A percentile compares a stretch with the other conserved stretches of the same genome.
Evolutionary conservation across 805 yeast species (phyloP).

Genomic region (Candida broadrunensis): DNA sequence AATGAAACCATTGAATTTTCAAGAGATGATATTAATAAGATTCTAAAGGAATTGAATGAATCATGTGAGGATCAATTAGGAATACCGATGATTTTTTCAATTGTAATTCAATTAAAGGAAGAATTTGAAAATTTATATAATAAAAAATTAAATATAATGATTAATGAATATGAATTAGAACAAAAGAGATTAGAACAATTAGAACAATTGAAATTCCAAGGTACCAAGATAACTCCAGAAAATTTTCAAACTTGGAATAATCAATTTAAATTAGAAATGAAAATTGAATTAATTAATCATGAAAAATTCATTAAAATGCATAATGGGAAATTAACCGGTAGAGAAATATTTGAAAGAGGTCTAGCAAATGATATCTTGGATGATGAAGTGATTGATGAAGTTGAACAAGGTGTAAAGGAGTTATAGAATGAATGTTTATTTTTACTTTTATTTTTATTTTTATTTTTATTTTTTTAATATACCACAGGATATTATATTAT

Average conservation of each 20-base stretch:
- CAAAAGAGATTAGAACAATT: slow-evolving; percentile 65
- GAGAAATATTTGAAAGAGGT: slow-evolving; percentile 87
- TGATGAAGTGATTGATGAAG: slow-evolving; percentile 1
- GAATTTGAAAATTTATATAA: slow-evolving; percentile 69
- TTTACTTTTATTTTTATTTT: too few species aligned
- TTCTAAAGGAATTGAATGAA: slow-evolving; percentile 41
- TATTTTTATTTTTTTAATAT: too few species aligned
- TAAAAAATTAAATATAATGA: slow-evolving; percentile 40
- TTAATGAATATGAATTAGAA: slow-evolving; percentile 42
- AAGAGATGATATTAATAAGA: slow-evolving; percentile 40
- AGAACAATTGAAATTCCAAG: slow-evolving; percentile 86
- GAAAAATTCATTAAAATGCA: slow-evolving; percentile 57
- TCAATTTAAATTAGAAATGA: slow-evolving; percentile 68
- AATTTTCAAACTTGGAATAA: slow-evolving; percentile 72
- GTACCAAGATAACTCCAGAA: slow-evolving; percentile 84
- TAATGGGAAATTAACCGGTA: slow-evolving; percentile 78
- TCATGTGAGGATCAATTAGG: slow-evolving; percentile 82
- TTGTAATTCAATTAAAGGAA: slow-evolving; percentile 76
- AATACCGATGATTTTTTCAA: slow-evolving; percentile 85
- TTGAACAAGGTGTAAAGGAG: neutral
- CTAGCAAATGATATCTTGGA: slow-evolving; percentile 52
- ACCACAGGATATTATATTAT: too few species aligned
- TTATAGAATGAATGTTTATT: too few species aligned
- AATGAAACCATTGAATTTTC: slow-evolving; percentile 60
- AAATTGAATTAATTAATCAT: slow-evolving; percentile 57